Base-by-base conservation (phyloP, 257 asterid species). In the Scutellaria minor region DNA sequence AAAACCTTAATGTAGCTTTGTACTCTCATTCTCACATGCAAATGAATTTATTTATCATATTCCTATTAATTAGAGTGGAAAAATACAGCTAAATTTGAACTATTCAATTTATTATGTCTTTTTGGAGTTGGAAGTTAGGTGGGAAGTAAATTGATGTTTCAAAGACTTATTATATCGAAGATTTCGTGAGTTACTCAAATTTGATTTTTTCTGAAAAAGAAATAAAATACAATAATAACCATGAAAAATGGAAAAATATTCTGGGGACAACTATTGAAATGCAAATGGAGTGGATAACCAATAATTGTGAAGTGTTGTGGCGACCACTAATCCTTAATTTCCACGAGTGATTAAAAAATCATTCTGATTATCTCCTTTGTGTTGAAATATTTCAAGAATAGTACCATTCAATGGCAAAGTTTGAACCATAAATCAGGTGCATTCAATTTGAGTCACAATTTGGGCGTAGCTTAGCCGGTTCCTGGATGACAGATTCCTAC, bases 261-360 rank as follows among this genome's bases (percentile, higher is more conserved):
- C 50, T 2, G 57, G 20, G 14, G 7, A 35, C 9, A 56, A 42
- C 42, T 20, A 18, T 44, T 45, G 69, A 60, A 20, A 24, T 27
- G 3, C 12, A 50, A 9, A 39, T 2, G 7, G 40, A 31, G 37
- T 46, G 68, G 74, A 64, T 2, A 15, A 13, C 48, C 13, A 39
- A 58, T 37, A 6, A 39, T 35, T n/a, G 61, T 61, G 27, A 41
- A 59, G 14, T 31, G 24, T 53, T 63, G 50, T 77, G 80, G 46
- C 13, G 56, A 7, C 76, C 64, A 22, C 47, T 51, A 44, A 45
- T 15, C 40, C 35, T 27, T 22, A 6, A 22, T 72, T 35, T 35
- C 75, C 66, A 52, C 65, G 31, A 22, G 40, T 8, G 6, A 24
- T 42, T 44, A 12, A 52, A 42, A 31, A 24, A 5, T n/a, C 51